Evolutionary conservation across 441 rosid species (phyloP).

Genomic region (Syzygium syzygioides): DNA sequence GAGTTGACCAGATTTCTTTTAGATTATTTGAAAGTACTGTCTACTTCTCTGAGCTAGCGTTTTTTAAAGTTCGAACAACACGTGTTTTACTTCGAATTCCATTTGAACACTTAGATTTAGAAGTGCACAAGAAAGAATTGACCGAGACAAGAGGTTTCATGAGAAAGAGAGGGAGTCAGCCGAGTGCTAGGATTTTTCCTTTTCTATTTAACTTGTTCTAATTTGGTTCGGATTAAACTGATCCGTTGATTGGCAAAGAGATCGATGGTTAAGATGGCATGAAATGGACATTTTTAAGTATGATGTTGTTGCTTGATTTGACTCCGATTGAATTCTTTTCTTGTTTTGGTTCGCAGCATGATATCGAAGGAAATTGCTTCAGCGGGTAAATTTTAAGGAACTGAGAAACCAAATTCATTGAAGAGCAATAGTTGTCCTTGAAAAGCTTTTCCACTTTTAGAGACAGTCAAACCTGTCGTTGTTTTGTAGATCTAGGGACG

Average conservation of each 20-base stretch:
- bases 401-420: neutral
- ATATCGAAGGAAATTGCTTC: neutral
- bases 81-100: neutral
- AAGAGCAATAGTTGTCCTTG: neutral
- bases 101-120: too few relatives aligned
- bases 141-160: neutral
- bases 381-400: neutral
- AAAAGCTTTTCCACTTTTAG: neutral
- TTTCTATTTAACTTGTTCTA: neutral
- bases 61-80: too few relatives aligned
- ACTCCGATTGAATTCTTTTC: neutral
- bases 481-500: neutral
- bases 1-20: neutral
- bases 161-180: too few relatives aligned
- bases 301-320: neutral
- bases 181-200: neutral
- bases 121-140: neutral
- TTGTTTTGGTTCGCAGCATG: neutral
- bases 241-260: neutral
- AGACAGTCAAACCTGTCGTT: neutral
- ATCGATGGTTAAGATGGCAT: neutral
- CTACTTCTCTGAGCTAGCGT: neutral
- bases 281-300: neutral
- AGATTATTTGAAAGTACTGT: neutral
- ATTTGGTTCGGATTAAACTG: neutral